These are phyloP conservation scores for Pseudocercospora vitis DNA, from an alignment of 2,329 filamentous ascomycete species.

Conservation along the genomic window DNA sequence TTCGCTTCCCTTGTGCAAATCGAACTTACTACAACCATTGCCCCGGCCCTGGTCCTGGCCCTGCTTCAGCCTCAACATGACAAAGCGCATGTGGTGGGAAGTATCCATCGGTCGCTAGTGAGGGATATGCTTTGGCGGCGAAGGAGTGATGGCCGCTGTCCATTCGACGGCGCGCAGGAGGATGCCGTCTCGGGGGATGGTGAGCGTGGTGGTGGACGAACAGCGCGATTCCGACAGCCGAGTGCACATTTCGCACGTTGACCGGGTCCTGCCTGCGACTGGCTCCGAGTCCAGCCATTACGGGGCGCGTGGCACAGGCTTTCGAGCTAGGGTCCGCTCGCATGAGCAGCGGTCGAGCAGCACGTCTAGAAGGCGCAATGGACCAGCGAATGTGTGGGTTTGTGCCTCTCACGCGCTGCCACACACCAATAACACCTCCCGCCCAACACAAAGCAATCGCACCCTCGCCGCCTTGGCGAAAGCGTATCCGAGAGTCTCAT, in stretches of 20 bases:
- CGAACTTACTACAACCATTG: too few relatives aligned
- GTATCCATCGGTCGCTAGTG: neutral
- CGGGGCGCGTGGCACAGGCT: neutral
- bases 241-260: too few relatives aligned
- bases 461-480: slow-evolving; percentile 9
- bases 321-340: slow-evolving; percentile 1
- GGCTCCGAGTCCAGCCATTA: too few relatives aligned
- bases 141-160: neutral
- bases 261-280: too few relatives aligned
- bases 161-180: slow-evolving; percentile 4
- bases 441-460: neutral
- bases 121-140: neutral
- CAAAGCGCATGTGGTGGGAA: neutral
- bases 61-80: too few relatives aligned
- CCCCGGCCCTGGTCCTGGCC: too few relatives aligned
- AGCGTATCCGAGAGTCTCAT: slow-evolving; percentile 2
- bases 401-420: slow-evolving; percentile 2
- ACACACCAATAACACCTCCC: neutral
- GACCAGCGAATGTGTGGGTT: neutral
- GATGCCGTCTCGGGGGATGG: slow-evolving; percentile 1
- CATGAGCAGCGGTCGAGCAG: slow-evolving; percentile 1
- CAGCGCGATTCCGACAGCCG: too few relatives aligned
- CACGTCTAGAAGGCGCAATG: slow-evolving; percentile 8
- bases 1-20: too few relatives aligned
- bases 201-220: neutral